Conservation (phyloP, 805 yeast species). For the Candida berthetii region DNA sequence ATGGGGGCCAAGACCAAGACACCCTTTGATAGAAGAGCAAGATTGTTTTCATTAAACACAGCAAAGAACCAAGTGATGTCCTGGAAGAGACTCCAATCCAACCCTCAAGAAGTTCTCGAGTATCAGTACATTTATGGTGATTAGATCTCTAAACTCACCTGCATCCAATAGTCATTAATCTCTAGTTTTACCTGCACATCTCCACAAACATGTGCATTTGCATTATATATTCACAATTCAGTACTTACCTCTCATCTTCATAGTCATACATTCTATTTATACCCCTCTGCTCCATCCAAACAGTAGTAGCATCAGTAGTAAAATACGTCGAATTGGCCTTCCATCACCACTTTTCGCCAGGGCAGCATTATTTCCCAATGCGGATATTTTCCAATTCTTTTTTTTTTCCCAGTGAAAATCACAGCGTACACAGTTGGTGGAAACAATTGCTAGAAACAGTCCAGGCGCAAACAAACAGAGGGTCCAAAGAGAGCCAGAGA, state of each 20-base stretch:
- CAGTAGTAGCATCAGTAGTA: too few species aligned
- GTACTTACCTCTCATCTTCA: too few species aligned
- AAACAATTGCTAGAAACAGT: too few species aligned
- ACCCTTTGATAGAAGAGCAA: constrained; percentile 39
- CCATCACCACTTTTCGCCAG: neutral
- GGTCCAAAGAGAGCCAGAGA: too few species aligned
- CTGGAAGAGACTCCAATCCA: constrained; percentile 51
- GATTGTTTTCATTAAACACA: constrained; percentile 47
- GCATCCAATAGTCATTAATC: too few species aligned
- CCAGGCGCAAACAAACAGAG: neutral
- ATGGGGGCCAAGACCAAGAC: constrained; percentile 59
- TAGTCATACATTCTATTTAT: too few species aligned
- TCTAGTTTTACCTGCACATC: neutral
- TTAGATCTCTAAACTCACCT: too few species aligned
- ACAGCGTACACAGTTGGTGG: neutral
- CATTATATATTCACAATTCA: too few species aligned
- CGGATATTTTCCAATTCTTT: neutral
- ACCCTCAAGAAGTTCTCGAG: constrained; percentile 38
- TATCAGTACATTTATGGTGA: constrained; percentile 28
- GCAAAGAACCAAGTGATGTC: constrained; percentile 35
- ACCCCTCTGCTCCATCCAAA: too few species aligned
- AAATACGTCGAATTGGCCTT: too few species aligned
- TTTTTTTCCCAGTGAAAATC: neutral
- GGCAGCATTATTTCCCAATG: neutral
- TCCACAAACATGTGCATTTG: neutral